Evolutionary conservation across 169 alveolate species (phyloP).

Genomic region (Ichthyophthirius multifiliis): DNA sequence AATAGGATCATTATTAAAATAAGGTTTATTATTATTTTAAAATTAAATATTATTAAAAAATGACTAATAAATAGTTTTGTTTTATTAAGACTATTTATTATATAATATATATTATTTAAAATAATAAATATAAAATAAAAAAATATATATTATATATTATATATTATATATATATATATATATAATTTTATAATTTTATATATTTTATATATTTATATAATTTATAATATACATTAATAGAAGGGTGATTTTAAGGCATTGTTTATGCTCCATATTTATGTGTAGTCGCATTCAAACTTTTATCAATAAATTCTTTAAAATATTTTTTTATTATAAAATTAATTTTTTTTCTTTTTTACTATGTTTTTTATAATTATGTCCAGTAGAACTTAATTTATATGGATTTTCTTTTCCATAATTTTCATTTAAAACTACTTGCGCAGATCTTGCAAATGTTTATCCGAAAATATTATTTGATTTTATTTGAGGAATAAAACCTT

Average conservation of each 20-base stretch:
- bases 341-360: background rate
- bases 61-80: background rate
- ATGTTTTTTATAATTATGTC: background rate
- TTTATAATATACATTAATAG: background rate
- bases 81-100: background rate
- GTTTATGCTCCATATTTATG: background rate
- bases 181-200: too few species aligned
- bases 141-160: too few species aligned
- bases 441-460: background rate
- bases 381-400: conserved; percentile 5
- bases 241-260: background rate
- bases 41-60: background rate
- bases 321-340: background rate
- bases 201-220: background rate
- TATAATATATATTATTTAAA: background rate
- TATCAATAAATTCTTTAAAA: background rate
- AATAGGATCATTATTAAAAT: background rate
- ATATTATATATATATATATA: too few species aligned
- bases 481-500: background rate
- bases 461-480: background rate
- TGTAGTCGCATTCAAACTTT: background rate
- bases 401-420: background rate
- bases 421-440: background rate
- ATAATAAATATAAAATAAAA: too few species aligned
- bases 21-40: background rate